Percentiles rank a stretch among this genome's conserved stretches.
Evolutionary conservation across 148 eudicot genomes (phyloP).

Genomic region (Camellia lanceoleosa): DNA sequence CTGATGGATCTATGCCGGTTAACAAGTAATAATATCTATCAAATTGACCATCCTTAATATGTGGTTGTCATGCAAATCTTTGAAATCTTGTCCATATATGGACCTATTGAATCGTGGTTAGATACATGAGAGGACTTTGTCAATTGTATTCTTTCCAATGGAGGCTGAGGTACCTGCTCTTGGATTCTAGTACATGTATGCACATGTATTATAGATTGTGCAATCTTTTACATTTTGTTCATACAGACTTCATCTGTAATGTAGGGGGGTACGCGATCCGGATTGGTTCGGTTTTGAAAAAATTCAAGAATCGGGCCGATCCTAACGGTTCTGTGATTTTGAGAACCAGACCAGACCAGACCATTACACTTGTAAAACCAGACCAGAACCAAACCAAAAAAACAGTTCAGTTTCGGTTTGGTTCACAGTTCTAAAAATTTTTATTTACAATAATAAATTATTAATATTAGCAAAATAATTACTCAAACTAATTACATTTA

Average conservation of each 20-base stretch:
- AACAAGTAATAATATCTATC: neutral
- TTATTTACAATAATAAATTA: too few relatives aligned
- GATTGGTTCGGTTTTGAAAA: too few relatives aligned
- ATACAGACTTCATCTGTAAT: neutral
- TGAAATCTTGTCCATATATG: slow-evolving; percentile 47
- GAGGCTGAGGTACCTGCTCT: slow-evolving; percentile 10
- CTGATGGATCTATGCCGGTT: neutral
- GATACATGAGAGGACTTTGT: neutral
- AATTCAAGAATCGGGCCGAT: too few relatives aligned
- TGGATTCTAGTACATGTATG: slow-evolving; percentile 14
- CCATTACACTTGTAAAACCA: too few relatives aligned
- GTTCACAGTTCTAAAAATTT: too few relatives aligned
- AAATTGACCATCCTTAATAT: neutral
- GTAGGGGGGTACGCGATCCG: too few relatives aligned
- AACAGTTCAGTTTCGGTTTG: too few relatives aligned
- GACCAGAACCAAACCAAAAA: too few relatives aligned
- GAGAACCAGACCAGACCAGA: too few relatives aligned
- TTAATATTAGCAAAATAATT: too few relatives aligned
- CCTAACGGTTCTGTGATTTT: too few relatives aligned
- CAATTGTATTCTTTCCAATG: neutral
- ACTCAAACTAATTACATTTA: too few relatives aligned
- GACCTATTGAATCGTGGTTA: neutral
- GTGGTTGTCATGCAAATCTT: slow-evolving; percentile 49
- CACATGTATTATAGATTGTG: neutral
- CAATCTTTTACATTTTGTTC: neutral